These are phyloP conservation scores for Exophiala oligosperma DNA, from an alignment of 2,329 filamentous ascomycete species.

Conservation along the genomic window DNA sequence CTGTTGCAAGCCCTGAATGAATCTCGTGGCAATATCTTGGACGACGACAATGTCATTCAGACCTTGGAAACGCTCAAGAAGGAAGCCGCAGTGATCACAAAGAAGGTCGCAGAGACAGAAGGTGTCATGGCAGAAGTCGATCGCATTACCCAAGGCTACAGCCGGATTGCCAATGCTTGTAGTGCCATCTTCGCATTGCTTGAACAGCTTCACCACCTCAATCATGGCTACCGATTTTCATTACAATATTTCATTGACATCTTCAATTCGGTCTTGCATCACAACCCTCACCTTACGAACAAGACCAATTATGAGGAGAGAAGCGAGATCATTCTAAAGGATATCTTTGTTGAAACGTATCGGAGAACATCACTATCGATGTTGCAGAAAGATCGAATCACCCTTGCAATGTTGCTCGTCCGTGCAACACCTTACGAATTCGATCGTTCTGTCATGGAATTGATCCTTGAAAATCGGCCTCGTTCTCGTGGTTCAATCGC, in stretches of 20 bases:
- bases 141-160: constrained; percentile 91
- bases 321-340: constrained; percentile 84
- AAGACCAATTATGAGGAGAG: constrained; percentile 75
- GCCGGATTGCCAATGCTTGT: constrained; percentile 88
- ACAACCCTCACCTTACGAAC: constrained; percentile 70
- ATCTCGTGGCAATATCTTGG: constrained; percentile 94
- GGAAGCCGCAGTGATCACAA: constrained; percentile 91
- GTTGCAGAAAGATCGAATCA: constrained; percentile 90
- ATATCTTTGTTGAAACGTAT: constrained; percentile 88
- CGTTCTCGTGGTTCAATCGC: constrained; percentile 74
- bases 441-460: constrained; percentile 86
- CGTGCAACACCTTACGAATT: constrained; percentile 96
- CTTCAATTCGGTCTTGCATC: constrained; percentile 85
- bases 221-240: constrained; percentile 99
- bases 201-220: constrained; percentile 95
- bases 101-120: constrained; percentile 94
- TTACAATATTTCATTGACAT: constrained; percentile 98
- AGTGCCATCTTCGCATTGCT: constrained; percentile 96
- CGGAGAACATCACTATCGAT: constrained; percentile 90
- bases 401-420: constrained; percentile 88
- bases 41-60: constrained; percentile 97
- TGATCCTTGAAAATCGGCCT: constrained; percentile 69
- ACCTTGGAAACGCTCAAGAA: constrained; percentile 97
- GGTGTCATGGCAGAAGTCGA: constrained; percentile 98
- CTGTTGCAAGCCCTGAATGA: constrained; percentile 94